Conservation (phyloP, 345 rosid species). For the Populus simonii region DNA sequence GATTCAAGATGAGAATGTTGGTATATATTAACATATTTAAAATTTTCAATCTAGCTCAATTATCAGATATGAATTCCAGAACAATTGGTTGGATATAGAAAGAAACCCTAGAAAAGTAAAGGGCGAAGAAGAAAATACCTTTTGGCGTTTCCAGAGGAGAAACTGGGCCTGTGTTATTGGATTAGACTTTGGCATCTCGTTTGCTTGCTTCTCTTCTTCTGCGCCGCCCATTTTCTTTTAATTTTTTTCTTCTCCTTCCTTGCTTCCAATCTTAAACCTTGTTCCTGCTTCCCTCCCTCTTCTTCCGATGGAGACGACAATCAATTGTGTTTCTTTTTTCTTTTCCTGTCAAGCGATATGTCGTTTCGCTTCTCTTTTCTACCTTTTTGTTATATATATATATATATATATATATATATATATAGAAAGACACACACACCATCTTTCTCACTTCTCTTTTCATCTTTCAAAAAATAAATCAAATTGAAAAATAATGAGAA, state of each 20-base stretch:
- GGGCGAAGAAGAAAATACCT: conserved; percentile 30
- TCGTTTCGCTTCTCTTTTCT: no score
- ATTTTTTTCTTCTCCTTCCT: not conserved
- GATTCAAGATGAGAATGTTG: no score
- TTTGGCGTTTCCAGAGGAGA: conserved; percentile 65
- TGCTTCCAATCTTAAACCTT: not conserved
- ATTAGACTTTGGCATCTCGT: conserved; percentile 19
- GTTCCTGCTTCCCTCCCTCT: not conserved
- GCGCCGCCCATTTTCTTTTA: conserved; percentile 53
- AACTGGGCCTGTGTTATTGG: conserved; percentile 49
- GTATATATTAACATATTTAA: no score
- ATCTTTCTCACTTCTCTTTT: no score
- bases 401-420: no score
- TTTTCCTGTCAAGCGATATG: no score
- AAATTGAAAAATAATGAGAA: no score
- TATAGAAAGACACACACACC: no score
- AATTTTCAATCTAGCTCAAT: no score
- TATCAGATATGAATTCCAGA: not conserved
- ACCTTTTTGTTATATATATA: no score
- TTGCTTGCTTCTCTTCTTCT: conserved; percentile 26
- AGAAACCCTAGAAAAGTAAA: conserved; percentile 8
- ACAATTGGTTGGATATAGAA: not conserved
- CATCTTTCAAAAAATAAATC: no score
- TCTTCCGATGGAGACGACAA: not conserved
- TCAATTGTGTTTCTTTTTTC: no score